These are phyloP conservation scores for Neonectria ditissima DNA, from an alignment of 2,329 filamentous ascomycete species.

Conservation along the genomic window DNA sequence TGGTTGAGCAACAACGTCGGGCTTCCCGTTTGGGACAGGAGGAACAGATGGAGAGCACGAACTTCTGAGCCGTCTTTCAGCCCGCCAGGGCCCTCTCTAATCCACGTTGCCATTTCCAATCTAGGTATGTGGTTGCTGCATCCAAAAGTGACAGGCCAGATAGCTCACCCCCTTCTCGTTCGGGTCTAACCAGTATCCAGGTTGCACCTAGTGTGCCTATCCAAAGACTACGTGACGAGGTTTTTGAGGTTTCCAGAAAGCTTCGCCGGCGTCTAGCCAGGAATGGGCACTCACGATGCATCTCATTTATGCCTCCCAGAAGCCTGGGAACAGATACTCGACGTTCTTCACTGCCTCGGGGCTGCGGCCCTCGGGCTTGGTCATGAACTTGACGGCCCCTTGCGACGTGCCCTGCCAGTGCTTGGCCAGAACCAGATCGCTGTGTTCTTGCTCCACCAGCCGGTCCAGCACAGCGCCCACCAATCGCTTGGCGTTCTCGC, in stretches of 20 bases:
- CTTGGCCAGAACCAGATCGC: slow-evolving; percentile 80
- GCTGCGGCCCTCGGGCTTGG: slow-evolving; percentile 79
- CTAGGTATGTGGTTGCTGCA: slow-evolving; percentile 9
- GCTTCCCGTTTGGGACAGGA: slow-evolving; percentile 15
- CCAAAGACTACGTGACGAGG: background rate
- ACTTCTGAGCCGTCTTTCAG: slow-evolving; percentile 14
- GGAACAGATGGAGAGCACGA: slow-evolving; percentile 13
- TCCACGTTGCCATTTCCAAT: slow-evolving; percentile 34
- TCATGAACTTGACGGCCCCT: slow-evolving; percentile 85
- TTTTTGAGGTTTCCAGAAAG: background rate
- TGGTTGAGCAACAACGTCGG: slow-evolving; percentile 11
- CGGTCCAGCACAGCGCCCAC: slow-evolving; percentile 90
- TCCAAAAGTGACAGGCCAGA: slow-evolving; percentile 11
- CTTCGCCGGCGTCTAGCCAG: slow-evolving; percentile 3
- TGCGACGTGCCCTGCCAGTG: slow-evolving; percentile 82
- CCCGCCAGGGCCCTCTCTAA: slow-evolving; percentile 18
- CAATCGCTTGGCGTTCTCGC: slow-evolving; percentile 85
- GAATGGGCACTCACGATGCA: background rate
- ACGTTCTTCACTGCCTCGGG: slow-evolving; percentile 82
- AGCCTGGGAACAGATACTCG: slow-evolving; percentile 88
- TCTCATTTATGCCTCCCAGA: slow-evolving; percentile 62
- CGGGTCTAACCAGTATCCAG: background rate
- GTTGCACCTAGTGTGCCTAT: background rate
- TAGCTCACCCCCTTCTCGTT: background rate
- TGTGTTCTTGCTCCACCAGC: slow-evolving; percentile 81